These are phyloP conservation scores for Haplosporangium sp. DNA, from an alignment of 371 early-diverging fungal genomes.

Conservation along the genomic window DNA sequence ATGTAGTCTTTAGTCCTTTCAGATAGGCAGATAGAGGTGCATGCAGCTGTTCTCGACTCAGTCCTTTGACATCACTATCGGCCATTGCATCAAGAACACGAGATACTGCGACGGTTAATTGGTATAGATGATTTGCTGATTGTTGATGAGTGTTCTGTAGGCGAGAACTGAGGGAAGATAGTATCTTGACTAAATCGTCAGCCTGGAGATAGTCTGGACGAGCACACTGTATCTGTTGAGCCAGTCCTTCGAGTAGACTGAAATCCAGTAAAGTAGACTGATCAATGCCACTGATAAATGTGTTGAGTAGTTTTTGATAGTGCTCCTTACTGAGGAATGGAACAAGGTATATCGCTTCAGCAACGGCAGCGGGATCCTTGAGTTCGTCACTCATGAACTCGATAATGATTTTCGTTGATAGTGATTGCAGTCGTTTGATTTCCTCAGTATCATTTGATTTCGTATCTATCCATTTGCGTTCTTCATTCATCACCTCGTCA, in stretches of 20 bases:
- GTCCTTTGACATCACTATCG: slow-evolving; percentile 2
- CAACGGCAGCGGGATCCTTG: slow-evolving; percentile 7
- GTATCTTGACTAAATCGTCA: slow-evolving; percentile 13
- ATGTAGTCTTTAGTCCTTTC: background rate
- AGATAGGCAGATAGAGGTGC: slow-evolving; percentile 8
- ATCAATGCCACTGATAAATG: background rate
- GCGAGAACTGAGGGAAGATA: background rate
- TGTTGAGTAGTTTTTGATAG: background rate
- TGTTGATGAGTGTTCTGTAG: background rate
- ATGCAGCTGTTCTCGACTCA: slow-evolving; percentile 9
- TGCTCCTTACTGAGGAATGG: background rate
- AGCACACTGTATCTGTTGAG: slow-evolving; percentile 3
- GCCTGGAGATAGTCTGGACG: background rate
- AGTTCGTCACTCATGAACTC: slow-evolving; percentile 7
- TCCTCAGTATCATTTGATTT: background rate
- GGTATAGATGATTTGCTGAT: background rate
- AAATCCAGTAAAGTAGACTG: slow-evolving; percentile 3
- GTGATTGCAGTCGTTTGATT: background rate
- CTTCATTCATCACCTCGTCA: no score
- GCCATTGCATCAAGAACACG: background rate
- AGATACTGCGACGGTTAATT: background rate
- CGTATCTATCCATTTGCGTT: no score
- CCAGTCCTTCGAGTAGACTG: slow-evolving; percentile 8
- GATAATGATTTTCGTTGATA: background rate
- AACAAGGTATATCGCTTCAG: background rate